Conservation (phyloP, 164 flowering plant species). For the Umbellularia californica region DNA sequence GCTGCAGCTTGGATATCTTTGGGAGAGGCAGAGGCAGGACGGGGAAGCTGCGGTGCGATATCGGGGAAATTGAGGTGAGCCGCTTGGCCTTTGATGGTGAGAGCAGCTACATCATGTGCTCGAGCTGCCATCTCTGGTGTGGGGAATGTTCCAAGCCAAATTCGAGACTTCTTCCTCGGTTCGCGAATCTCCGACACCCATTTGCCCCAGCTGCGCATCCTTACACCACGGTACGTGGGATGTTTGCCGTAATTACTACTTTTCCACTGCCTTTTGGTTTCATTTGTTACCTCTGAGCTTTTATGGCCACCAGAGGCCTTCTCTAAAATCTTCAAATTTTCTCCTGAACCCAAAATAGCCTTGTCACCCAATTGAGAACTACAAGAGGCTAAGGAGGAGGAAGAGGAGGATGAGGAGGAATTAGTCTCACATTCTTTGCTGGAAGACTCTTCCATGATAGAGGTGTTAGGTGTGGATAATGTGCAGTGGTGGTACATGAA, state of each 20-base stretch:
- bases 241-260: conserved; percentile 20
- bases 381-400: conserved; percentile 9
- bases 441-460: conserved; percentile 4
- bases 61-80: conserved; percentile 61
- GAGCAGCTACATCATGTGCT: conserved; percentile 63
- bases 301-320: neutral
- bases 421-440: neutral
- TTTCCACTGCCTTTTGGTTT: conserved; percentile 8
- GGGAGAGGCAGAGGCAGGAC: conserved; percentile 40
- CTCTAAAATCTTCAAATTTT: neutral
- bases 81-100: conserved; percentile 45
- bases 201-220: conserved; percentile 59
- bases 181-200: conserved; percentile 67
- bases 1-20: conserved; percentile 62
- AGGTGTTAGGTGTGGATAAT: neutral
- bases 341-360: neutral
- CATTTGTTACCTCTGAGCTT: neutral
- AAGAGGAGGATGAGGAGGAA: conserved; percentile 9
- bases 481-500: neutral
- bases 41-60: conserved; percentile 39
- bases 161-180: conserved; percentile 59
- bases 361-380: neutral
- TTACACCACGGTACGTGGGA: conserved; percentile 42
- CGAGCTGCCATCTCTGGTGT: conserved; percentile 70
- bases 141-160: conserved; percentile 60